Percentiles rank a stretch among this genome's conserved stretches.
phyloP scores from a whole-genome alignment of 192 early-diverging fungal genomes.

The Coemansia sp. region DNA sequence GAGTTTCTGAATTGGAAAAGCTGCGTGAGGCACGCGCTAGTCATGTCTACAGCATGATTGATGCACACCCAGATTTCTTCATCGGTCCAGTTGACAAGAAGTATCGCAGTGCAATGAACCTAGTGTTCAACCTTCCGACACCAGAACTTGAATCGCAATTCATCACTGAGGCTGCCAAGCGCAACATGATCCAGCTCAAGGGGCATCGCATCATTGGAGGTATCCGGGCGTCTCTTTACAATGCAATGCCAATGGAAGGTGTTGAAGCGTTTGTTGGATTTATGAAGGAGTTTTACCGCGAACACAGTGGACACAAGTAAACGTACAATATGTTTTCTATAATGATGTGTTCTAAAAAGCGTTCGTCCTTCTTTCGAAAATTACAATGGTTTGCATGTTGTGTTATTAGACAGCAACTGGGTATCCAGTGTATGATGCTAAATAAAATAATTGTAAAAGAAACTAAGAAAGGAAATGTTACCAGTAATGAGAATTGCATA shows the following conservation, averaged over 20 bases:
- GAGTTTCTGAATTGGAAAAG: conserved; percentile 65
- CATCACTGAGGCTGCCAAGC: conserved; percentile 74
- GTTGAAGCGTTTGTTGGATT: conserved; percentile 77
- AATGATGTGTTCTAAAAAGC: background rate
- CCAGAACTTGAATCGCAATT: conserved; percentile 79
- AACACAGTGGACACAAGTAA: conserved; percentile 18
- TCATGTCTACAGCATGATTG: conserved; percentile 68
- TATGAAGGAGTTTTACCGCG: conserved; percentile 77
- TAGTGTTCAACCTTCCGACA: conserved; percentile 74
- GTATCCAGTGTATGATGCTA: too few species aligned
- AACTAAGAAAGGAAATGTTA: too few species aligned
- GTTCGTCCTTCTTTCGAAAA: too few species aligned
- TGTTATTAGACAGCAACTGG: too few species aligned
- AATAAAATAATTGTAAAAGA: too few species aligned
- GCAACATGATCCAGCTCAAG: conserved; percentile 85
- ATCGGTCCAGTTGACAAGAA: conserved; percentile 64
- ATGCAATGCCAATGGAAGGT: conserved; percentile 86
- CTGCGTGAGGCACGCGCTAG: conserved; percentile 72
- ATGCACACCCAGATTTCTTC: conserved; percentile 67
- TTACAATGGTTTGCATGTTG: too few species aligned
- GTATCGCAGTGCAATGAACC: conserved; percentile 86
- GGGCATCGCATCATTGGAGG: conserved; percentile 97
- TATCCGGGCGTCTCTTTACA: conserved; percentile 91
- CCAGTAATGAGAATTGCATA: too few species aligned
- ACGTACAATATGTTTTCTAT: background rate